Percentiles rank a stretch among this genome's conserved stretches.
Conservation (phyloP, 202 grass and related monocot genomes). For the Brachypodium distachyon region DNA sequence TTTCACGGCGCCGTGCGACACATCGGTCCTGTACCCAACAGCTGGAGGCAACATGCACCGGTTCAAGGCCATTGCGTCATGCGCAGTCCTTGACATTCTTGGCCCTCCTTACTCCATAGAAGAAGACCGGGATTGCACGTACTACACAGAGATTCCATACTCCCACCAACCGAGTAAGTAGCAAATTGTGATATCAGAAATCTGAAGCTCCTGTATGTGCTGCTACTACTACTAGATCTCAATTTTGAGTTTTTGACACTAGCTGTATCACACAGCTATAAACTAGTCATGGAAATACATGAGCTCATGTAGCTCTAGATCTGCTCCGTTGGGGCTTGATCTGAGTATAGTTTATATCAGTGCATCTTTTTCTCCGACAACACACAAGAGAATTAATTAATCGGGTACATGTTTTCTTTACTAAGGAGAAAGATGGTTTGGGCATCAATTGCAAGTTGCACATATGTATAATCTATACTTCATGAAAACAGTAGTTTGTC, state of each 20-base stretch:
- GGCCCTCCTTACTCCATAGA: conserved; percentile 53
- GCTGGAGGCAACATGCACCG: conserved; percentile 76
- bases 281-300: neutral
- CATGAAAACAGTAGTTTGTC: conserved; percentile 19
- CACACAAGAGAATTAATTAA: neutral
- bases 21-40: conserved; percentile 51
- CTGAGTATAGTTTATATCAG: neutral
- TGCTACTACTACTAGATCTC: neutral
- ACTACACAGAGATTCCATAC: conserved; percentile 34
- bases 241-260: neutral
- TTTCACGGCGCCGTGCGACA: conserved; percentile 41
- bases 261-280: neutral
- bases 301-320: neutral
- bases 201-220: neutral
- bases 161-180: conserved; percentile 28
- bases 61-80: conserved; percentile 37
- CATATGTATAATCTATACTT: neutral
- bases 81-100: conserved; percentile 60
- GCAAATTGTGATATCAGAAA: neutral
- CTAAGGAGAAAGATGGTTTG: neutral
- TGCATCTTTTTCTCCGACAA: neutral
- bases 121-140: conserved; percentile 62
- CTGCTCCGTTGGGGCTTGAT: neutral
- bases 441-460: neutral
- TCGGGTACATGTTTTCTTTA: neutral